Evolutionary conservation across 148 eudicot genomes (phyloP).

Genomic region (Silene uniflora): DNA sequence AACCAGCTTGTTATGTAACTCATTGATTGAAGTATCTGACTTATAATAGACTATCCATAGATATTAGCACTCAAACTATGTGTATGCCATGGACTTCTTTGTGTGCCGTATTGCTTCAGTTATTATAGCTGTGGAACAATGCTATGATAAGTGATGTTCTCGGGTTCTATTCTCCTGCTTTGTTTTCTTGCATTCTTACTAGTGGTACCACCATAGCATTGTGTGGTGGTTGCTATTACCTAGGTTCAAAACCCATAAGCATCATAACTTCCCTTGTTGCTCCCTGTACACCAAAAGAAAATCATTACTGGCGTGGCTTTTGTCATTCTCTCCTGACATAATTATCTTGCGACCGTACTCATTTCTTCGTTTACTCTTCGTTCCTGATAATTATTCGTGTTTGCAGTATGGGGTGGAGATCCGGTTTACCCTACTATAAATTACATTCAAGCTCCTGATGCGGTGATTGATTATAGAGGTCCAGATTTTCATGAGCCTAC

Average conservation of each 20-base stretch:
- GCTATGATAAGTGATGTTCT: neutral
- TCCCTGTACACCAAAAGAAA: neutral
- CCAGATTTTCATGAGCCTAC: constrained; percentile 99
- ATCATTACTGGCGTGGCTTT: neutral
- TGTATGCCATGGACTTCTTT: neutral
- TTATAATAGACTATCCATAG: neutral
- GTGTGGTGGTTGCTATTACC: too few relatives aligned
- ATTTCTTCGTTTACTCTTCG: neutral
- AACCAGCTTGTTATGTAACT: neutral
- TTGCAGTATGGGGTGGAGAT: constrained; percentile 99
- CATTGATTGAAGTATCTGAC: neutral
- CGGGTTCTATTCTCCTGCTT: neutral
- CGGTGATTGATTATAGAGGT: constrained; percentile 82
- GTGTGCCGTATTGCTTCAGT: neutral
- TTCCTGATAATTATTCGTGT: neutral
- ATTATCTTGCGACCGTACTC: constrained; percentile 1
- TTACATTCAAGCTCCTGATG: constrained; percentile 96
- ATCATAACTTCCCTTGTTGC: too few relatives aligned
- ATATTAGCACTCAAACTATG: neutral
- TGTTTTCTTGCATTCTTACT: neutral
- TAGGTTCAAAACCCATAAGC: too few relatives aligned
- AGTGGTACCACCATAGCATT: neutral
- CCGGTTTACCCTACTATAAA: constrained; percentile 98
- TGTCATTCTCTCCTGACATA: constrained; percentile 3
- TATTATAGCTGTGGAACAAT: neutral